Evolutionary conservation across 1,284 basidiomycete species (phyloP).

Genomic region (Trametes hirsuta): DNA sequence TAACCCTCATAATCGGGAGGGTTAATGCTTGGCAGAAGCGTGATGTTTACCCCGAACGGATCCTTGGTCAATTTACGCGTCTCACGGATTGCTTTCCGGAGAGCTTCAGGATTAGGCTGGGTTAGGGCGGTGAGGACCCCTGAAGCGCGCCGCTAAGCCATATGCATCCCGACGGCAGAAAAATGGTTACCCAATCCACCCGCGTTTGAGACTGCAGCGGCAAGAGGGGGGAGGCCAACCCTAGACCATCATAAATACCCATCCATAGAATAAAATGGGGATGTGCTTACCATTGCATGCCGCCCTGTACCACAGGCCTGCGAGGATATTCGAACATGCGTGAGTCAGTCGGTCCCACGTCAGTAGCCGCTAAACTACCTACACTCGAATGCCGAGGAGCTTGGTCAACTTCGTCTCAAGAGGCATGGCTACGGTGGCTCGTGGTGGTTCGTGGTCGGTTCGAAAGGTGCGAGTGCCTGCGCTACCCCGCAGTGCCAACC

Average conservation of each 20-base stretch:
- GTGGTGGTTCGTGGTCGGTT: background rate
- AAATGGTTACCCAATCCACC: constrained; percentile 71
- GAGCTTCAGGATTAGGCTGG: constrained; percentile 83
- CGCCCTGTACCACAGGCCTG: constrained; percentile 79
- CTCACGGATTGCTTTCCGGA: constrained; percentile 85
- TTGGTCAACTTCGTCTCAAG: constrained; percentile 51
- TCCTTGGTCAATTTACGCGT: constrained; percentile 72
- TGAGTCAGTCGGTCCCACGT: background rate
- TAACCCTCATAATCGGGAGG: constrained; percentile 92
- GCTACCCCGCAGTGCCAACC: background rate
- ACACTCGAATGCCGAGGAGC: constrained; percentile 60
- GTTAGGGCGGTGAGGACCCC: constrained; percentile 87
- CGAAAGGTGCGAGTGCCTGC: background rate
- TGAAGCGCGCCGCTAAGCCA: constrained; percentile 28
- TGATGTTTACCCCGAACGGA: constrained; percentile 92
- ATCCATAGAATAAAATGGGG: background rate
- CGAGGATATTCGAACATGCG: background rate
- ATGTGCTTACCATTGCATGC: constrained; percentile 83
- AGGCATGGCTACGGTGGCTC: constrained; percentile 7
- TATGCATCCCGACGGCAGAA: background rate
- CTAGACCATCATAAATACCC: constrained; percentile 37
- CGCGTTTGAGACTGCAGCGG: constrained; percentile 83
- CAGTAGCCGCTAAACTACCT: constrained; percentile 26
- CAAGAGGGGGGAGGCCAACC: constrained; percentile 78
- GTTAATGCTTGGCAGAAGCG: constrained; percentile 86